Conservation (phyloP, 164 flowering plant species). For the Saururus chinensis region DNA sequence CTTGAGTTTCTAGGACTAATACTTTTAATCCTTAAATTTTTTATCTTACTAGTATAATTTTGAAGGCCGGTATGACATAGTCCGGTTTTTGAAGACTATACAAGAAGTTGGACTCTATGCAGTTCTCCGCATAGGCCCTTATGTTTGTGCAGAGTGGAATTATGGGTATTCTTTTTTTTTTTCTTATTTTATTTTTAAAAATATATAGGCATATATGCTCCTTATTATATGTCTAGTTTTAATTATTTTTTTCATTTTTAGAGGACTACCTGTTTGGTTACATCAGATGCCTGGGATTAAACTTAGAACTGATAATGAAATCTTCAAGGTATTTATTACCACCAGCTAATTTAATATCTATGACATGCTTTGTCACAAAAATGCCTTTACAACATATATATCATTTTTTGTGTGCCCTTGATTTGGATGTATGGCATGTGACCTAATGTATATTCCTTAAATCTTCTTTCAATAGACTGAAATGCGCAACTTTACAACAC, state of each 20-base stretch:
- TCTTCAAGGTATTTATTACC: constrained; percentile 55
- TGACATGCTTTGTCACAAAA: background rate
- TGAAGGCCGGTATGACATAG: constrained; percentile 82
- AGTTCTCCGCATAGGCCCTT: constrained; percentile 92
- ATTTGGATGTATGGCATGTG: too few relatives aligned
- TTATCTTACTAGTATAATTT: constrained; percentile 53
- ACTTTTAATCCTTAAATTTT: background rate
- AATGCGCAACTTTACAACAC: constrained; percentile 1
- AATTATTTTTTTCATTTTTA: constrained; percentile 13
- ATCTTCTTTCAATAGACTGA: background rate
- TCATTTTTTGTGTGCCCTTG: too few relatives aligned
- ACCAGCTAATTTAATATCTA: background rate
- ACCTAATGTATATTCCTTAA: background rate
- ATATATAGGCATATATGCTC: background rate
- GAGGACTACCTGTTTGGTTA: constrained; percentile 90
- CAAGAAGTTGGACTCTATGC: constrained; percentile 81
- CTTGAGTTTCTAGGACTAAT: background rate
- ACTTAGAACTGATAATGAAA: constrained; percentile 86
- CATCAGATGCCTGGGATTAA: constrained; percentile 89
- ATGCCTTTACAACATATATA: too few relatives aligned
- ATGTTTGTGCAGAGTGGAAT: constrained; percentile 99
- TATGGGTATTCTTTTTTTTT: constrained; percentile 50
- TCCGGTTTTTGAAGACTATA: constrained; percentile 68
- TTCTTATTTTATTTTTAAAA: background rate
- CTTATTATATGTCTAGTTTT: too few relatives aligned